Conservation (phyloP, 768 basidiomycete species). For the Collybiopsis luxurians region DNA sequence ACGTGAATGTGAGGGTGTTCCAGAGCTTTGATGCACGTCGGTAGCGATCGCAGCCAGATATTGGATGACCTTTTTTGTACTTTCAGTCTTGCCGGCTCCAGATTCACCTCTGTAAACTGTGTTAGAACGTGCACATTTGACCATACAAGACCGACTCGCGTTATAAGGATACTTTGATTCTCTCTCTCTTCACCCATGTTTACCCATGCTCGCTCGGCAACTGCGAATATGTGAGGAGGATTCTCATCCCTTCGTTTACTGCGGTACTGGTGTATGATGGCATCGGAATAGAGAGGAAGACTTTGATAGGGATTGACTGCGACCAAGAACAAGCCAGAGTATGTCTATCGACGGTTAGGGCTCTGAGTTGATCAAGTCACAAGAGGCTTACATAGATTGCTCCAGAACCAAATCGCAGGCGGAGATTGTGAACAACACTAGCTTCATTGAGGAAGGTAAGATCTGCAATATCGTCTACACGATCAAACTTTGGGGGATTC, state of each 20-base stretch:
- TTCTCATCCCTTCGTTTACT: conserved; percentile 87
- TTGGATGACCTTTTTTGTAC: conserved; percentile 98
- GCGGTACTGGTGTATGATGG: conserved; percentile 88
- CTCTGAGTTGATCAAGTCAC: conserved; percentile 7
- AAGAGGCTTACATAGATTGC: conserved; percentile 77
- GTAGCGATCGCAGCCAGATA: conserved; percentile 97
- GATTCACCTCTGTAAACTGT: conserved; percentile 88
- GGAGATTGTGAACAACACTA: conserved; percentile 96
- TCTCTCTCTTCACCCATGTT: conserved; percentile 98
- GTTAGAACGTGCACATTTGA: conserved; percentile 10
- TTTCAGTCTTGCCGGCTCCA: conserved; percentile 98
- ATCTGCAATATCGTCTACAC: conserved; percentile 97
- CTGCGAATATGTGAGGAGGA: conserved; percentile 94
- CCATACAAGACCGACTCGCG: conserved; percentile 50
- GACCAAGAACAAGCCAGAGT: conserved; percentile 95
- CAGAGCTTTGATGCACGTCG: conserved; percentile 55
- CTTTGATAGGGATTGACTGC: conserved; percentile 97
- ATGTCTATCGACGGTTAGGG: conserved; percentile 62
- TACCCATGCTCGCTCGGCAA: conserved; percentile 96
- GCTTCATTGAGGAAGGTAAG: conserved; percentile 98
- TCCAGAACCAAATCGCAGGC: conserved; percentile 86
- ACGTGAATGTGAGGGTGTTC: conserved; percentile 60
- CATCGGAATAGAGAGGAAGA: conserved; percentile 87
- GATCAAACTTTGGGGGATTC: conserved; percentile 98
- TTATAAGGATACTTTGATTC: conserved; percentile 97